Conservation (phyloP, 2,329 filamentous ascomycete species). For the Penicillium hordei region DNA sequence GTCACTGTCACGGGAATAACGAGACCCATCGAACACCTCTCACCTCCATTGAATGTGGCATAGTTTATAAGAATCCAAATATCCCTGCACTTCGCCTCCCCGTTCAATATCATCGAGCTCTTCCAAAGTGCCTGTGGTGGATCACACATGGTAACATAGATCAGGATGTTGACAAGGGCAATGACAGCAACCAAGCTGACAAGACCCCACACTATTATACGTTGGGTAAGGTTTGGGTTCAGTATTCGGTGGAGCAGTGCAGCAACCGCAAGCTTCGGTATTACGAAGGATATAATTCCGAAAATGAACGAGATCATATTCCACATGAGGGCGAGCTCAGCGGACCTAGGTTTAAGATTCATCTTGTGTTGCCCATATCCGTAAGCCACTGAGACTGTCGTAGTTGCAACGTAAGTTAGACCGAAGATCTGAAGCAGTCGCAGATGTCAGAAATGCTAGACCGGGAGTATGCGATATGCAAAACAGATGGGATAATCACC, state of each 20-base stretch:
- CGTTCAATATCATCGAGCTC: conserved; percentile 14
- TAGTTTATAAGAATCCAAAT: conserved; percentile 39
- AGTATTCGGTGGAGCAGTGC: conserved; percentile 24
- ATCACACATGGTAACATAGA: conserved; percentile 44
- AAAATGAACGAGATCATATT: conserved; percentile 27
- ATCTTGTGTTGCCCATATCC: conserved; percentile 44
- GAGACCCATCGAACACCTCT: conserved; percentile 3
- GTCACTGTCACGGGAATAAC: no score
- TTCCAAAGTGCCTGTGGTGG: conserved; percentile 43
- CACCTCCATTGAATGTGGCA: conserved; percentile 42
- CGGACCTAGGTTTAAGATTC: conserved; percentile 24
- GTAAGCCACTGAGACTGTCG: conserved; percentile 35
- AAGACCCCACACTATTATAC: conserved; percentile 22
- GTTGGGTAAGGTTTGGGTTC: conserved; percentile 17
- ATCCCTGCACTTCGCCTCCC: conserved; percentile 34
- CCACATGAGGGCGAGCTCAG: conserved; percentile 22
- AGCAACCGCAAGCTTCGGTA: conserved; percentile 29
- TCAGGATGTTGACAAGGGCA: conserved; percentile 35
- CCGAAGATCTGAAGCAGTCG: conserved; percentile 32
- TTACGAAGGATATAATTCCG: conserved; percentile 26
- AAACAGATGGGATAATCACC: conserved; percentile 18
- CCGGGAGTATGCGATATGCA: background rate
- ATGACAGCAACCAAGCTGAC: conserved; percentile 31
- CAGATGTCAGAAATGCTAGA: background rate
- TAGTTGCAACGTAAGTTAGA: conserved; percentile 35